These are phyloP conservation scores for Blakeslea trispora DNA, from an alignment of 371 early-diverging fungal genomes.

Conservation along the genomic window DNA sequence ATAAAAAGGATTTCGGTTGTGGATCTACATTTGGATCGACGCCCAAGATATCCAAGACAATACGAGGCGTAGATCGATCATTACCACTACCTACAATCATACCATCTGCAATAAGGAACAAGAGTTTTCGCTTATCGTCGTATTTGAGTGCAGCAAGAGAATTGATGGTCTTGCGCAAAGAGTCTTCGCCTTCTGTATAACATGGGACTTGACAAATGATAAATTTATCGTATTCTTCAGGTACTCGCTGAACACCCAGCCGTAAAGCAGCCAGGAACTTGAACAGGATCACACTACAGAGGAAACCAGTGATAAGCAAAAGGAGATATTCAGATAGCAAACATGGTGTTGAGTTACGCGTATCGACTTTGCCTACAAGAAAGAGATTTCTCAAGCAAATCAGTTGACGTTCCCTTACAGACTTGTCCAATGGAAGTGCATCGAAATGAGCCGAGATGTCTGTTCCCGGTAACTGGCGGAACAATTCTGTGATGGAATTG, in stretches of 20 bases:
- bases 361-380: constrained; percentile 88
- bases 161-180: constrained; percentile 91
- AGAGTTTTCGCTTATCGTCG: constrained; percentile 93
- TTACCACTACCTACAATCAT: constrained; percentile 97
- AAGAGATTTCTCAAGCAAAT: constrained; percentile 83
- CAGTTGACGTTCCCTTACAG: constrained; percentile 43
- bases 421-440: constrained; percentile 39
- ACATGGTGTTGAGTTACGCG: constrained; percentile 79
- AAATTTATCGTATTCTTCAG: constrained; percentile 85
- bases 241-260: constrained; percentile 67
- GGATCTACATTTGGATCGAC: constrained; percentile 81
- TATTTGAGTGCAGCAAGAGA: constrained; percentile 88
- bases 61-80: constrained; percentile 95
- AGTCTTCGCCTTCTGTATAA: constrained; percentile 98
- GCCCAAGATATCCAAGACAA: constrained; percentile 94
- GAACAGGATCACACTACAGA: constrained; percentile 86
- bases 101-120: constrained; percentile 91
- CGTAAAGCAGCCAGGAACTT: constrained; percentile 94
- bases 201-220: constrained; percentile 92
- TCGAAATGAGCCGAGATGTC: constrained; percentile 73
- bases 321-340: constrained; percentile 86
- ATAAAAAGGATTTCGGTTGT: constrained; percentile 88
- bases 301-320: constrained; percentile 72
- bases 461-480: constrained; percentile 61
- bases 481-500: constrained; percentile 64